Percentiles rank a stretch among this genome's conserved stretches.
phyloP scores from a whole-genome alignment of 768 basidiomycete species.

The Chiua virens region DNA sequence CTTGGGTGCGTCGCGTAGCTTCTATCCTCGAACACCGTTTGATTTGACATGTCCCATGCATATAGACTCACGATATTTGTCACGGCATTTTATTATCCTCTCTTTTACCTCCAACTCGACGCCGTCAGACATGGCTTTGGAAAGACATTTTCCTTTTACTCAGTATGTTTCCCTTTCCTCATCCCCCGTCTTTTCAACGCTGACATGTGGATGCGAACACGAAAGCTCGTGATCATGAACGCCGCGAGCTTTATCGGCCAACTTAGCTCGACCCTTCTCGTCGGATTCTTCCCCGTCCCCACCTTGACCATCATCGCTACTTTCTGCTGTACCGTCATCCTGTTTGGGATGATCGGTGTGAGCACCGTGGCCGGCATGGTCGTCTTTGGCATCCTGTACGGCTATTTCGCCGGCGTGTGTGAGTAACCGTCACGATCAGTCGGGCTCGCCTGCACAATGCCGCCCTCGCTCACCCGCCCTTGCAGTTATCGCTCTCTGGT shows the following conservation, averaged over 20 bases:
- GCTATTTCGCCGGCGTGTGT: slow-evolving; percentile 53
- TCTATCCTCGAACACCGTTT: neutral
- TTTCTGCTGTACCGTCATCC: slow-evolving; percentile 36
- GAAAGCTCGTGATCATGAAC: slow-evolving; percentile 57
- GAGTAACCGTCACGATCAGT: slow-evolving; percentile 6
- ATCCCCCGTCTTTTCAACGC: neutral
- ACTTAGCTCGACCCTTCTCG: slow-evolving; percentile 46
- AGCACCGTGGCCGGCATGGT: slow-evolving; percentile 40
- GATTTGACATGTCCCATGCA: neutral
- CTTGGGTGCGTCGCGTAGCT: slow-evolving; percentile 18
- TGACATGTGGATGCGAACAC: neutral
- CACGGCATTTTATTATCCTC: slow-evolving; percentile 50
- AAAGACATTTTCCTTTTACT: slow-evolving; percentile 55
- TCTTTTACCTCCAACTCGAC: slow-evolving; percentile 62
- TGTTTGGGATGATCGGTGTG: slow-evolving; percentile 50
- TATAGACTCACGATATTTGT: slow-evolving; percentile 33
- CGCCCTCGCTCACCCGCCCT: neutral
- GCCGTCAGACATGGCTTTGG: slow-evolving; percentile 48
- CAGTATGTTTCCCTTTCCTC: slow-evolving; percentile 30
- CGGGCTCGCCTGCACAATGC: neutral
- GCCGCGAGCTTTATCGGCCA: slow-evolving; percentile 55
- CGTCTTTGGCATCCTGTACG: slow-evolving; percentile 46
- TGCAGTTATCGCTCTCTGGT: slow-evolving; percentile 39
- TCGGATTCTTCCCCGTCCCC: slow-evolving; percentile 43
- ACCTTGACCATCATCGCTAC: slow-evolving; percentile 37